Evolutionary conservation across 176 grass and related monocot species (phyloP), one percentile per base, ranked within the genome.

Genomic region (Carex parvula): DNA sequence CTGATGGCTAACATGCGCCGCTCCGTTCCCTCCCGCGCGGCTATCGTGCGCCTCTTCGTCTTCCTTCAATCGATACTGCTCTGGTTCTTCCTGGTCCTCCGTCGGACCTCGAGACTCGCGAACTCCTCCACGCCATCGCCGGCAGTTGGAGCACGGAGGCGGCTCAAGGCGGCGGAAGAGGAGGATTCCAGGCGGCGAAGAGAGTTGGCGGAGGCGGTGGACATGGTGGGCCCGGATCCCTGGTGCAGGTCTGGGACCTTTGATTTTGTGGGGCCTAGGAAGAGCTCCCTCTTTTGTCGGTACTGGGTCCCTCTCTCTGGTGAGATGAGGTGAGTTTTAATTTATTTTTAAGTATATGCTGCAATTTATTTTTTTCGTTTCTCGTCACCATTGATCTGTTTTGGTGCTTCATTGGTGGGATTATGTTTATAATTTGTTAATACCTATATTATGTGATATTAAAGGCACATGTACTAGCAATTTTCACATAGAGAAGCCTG

Each of bases 211-310:
- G 82, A 70, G 56, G 53, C 15, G 26, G 60, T 86, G 41, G 39
- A 64, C 52, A 94, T 97, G 92, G 84, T 60, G 37, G 87, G 85
- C 46, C 83, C 84, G 17, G 62, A 7, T 8, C 79, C 6, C 3
- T 35, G 26, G 55, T 85, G 84, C 16, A 57, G 59, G 55, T 89
- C 64, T 24, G 88, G 54, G 39, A 94, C 86, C 0, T 93, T 93
- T 86, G 50, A 93, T 82, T 70, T 98, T 46, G 16, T 79, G 41
- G 95, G 95, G 0, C 73, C 92, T 14, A 93, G 95, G 83, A 88
- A 84, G 79, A 98, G 88, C 84, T 81, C 86, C 42, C 91, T 98
- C 60, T 98, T 95, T 87, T 98, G 96, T 85, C 91, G 96, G 3
- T 83, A 68, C 50, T 98, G 95, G 95, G 21, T 85, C 20, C 95